A percentile compares a stretch with the other conserved stretches of the same genome.
Conservation (phyloP, 75 land plant genomes). For the Chamaecyparis obtusa region DNA sequence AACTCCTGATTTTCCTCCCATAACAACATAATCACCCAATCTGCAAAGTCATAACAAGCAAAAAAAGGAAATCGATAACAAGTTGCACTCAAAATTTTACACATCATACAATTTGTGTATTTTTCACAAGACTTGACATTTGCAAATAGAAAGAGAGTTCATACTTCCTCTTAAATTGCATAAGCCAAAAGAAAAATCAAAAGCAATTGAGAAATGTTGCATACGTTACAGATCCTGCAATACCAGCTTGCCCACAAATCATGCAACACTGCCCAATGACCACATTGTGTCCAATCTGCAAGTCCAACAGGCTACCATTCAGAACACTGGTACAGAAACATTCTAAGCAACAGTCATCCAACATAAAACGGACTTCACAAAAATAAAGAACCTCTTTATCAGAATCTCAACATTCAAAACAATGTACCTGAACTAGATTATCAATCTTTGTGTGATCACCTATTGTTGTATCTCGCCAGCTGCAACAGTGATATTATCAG, state of each 20-base stretch:
- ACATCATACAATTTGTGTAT: neutral
- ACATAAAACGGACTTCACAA: neutral
- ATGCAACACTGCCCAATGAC: conserved; percentile 80
- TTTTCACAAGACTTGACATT: neutral
- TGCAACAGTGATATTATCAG: conserved; percentile 28
- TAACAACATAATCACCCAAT: conserved; percentile 80
- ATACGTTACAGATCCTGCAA: conserved; percentile 92
- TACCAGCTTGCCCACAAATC: conserved; percentile 94
- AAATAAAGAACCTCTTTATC: neutral
- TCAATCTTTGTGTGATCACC: conserved; percentile 94
- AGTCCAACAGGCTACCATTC: neutral
- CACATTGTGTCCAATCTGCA: conserved; percentile 93
- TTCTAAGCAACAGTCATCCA: neutral
- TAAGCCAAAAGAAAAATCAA: conserved; percentile 3
- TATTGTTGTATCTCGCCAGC: conserved; percentile 92
- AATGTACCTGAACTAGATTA: conserved; percentile 84
- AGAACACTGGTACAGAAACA: conserved; percentile 6
- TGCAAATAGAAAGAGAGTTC: neutral
- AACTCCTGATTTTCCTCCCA: conserved; percentile 83
- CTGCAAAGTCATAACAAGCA: conserved; percentile 29
- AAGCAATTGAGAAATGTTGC: conserved; percentile 16
- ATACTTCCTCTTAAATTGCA: neutral
- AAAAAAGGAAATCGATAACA: neutral
- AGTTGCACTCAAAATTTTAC: neutral
- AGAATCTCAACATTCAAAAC: neutral